Evolutionary conservation across 2,329 filamentous ascomycete genomes (phyloP), one percentile per base, ranked within the genome.

Genomic region (Alternaria triticimaculans): DNA sequence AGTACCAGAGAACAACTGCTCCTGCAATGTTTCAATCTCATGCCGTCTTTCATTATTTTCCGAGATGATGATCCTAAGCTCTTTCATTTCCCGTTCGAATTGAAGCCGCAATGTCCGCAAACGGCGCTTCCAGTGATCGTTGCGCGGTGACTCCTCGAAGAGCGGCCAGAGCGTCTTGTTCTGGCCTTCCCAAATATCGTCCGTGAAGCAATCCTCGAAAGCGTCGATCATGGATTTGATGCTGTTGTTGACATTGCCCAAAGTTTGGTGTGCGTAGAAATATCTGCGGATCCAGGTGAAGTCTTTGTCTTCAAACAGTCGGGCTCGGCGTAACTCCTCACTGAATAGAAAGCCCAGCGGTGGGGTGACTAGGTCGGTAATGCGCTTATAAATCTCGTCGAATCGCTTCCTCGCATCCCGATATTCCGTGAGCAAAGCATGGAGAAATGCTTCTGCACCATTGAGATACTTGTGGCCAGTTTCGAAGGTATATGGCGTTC

Each of bases 1-100:
- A n/a, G 87, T 89, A 3, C 88, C 88, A 37, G 82, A 86, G 75
- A 90, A 90, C 0, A 90, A 82, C 73, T 90, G 87, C 63, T 90
- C 87, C 56, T 88, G 80, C 62, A 90, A 73, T 5, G 84, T 85
- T 55, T 84, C 79, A 50, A 89, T 87, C 71, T 88, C 86, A 55
- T 84, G 84, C 18, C 86, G 78, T 15, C 85, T 82, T 51, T 84
- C 82, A 67, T 87, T 84, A 61, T 88, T 89, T 59, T 84, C 82
- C 51, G 82, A 79, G 25, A 84, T 80, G 23, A 87, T 80, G 11
- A 78, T 80, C 11, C 80, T 77, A 2, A 88, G 80, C 48, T 86
- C 83, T 11, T 78, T 79, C 43, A 89, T 84, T 18, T 86, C 85
- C 26, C 81, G 80, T 55, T 87, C 85, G 18, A 88, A 82, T 60